Percentiles rank a stretch among this genome's conserved stretches.
Evolutionary conservation across 1,284 basidiomycete species (phyloP).

Genomic region (Cronartium ribicola): DNA sequence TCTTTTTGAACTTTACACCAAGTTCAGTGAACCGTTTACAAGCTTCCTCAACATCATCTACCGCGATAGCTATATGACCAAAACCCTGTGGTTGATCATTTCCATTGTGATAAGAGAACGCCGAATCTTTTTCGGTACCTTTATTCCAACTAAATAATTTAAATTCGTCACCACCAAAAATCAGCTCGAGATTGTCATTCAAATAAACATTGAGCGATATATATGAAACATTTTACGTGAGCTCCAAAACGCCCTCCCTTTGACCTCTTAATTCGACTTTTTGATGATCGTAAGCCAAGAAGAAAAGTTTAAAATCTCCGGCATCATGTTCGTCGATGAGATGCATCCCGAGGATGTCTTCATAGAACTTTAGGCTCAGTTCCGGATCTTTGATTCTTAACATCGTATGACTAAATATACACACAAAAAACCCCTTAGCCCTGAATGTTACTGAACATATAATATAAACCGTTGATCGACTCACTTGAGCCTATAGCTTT

Average conservation of each 20-base stretch:
- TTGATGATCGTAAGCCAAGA: conserved; percentile 70
- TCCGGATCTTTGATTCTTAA: conserved; percentile 62
- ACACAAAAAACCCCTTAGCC: neutral
- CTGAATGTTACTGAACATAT: neutral
- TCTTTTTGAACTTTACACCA: conserved; percentile 84
- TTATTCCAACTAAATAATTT: conserved; percentile 52
- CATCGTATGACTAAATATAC: conserved; percentile 26
- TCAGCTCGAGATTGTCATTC: conserved; percentile 43
- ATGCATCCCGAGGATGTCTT: conserved; percentile 77
- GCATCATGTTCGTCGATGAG: conserved; percentile 58
- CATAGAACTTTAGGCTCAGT: conserved; percentile 55
- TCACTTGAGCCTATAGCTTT: conserved; percentile 1
- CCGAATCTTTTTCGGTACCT: conserved; percentile 70
- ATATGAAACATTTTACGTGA: conserved; percentile 37
- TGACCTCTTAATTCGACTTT: conserved; percentile 56
- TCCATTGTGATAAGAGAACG: conserved; percentile 76
- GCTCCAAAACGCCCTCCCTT: conserved; percentile 59
- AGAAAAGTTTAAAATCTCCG: conserved; percentile 69
- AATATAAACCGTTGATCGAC: neutral
- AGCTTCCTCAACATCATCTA: conserved; percentile 75
- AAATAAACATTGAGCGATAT: neutral
- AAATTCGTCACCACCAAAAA: conserved; percentile 20
- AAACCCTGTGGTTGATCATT: conserved; percentile 67
- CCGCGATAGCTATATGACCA: conserved; percentile 68
- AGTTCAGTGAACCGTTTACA: conserved; percentile 75